Evolutionary conservation across 352 stramenopile genomes (phyloP), one percentile per base, ranked within the genome.

Genomic region (Phytophthora colocasiae): DNA sequence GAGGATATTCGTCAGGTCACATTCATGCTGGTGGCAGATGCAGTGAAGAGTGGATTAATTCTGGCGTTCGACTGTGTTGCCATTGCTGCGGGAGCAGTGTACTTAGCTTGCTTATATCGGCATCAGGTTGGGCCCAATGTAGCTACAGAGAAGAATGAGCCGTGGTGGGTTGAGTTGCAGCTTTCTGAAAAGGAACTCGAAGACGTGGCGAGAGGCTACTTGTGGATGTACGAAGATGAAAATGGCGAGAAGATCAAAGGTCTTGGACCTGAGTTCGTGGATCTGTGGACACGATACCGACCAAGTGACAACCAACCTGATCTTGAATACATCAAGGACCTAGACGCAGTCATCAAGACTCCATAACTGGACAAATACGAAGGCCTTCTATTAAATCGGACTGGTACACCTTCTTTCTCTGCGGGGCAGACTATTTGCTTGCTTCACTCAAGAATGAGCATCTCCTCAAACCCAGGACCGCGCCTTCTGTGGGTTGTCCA

Each of bases 141-240:
- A 22, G 70, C 82, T 11, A 91, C 82, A 27, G 80, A 89, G 52
- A 76, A 61, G 31, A 84, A 89, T 19, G 73, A 88, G 8, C 80
- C 83, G 17, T 94, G 85, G 85, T 94, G 85, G 85, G 89, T 57
- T 26, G 58, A 91, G 27, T 66, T 86, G 10, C 69, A 76, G 29
- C 54, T 91, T 7, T 62, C 81, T 2, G 59, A 75, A 4, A 65
- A 80, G 38, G 67, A 92, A 15, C 69, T 93, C 0, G 73, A 90
- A 79, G 78, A 85, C 9, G 81, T 89, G 8, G 78, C 79, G n/a
- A 60, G 74, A 39, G 75, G 72, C 12, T 67, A 90, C 12, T 63
- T 93, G 53, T 88, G 78, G 78, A 84, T 91, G 58, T 93, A 87
- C 48, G 74, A 91, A 75, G 79, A 88, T 60, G 60, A 67, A 15